Evolutionary conservation across 2,329 filamentous ascomycete genomes (phyloP), one percentile per base, ranked within the genome.

Genomic region (Calonectria pseudoreteaudii): DNA sequence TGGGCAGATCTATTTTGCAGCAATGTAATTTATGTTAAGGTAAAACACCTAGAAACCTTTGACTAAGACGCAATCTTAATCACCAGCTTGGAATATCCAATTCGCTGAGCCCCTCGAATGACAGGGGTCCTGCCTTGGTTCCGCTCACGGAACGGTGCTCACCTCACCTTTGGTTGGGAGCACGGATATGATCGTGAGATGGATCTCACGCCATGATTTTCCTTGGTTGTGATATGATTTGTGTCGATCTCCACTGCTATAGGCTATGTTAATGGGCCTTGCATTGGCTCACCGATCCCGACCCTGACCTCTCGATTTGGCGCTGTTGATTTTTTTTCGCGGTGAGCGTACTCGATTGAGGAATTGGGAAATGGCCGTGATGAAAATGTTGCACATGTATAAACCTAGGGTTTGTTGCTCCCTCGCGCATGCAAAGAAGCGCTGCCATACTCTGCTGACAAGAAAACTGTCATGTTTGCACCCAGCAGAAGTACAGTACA

Each of bases 141-240:
- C 58, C 20, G 38, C 64, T 47, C 23, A 44, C 41, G 16, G 30
- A 60, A 47, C 53, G 34, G 26, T 14, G 26, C 10, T 26, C 20
- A n/a, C 14, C 20, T 28, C 31, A 50, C n/a, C 34, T 71, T 28
- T 66, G 13, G 28, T 23, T 36, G 26, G 44, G 5, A n/a, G n/a
- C n/a, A 52, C 20, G 47, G 18, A 53, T 47, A 38, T 53, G 9
- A 53, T 20, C 7, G 38, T 30, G 60, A 34, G 26, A 31, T 50
- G 70, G 26, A n/a, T 41, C 66, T 69, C 66, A 69, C 49, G 50
- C 60, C 41, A 66, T 72, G 66, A n/a, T 44, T 20, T n/a, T 26
- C 26, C 31, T 41, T 56, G 26, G 7, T 23, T 23, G 26, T 31
- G 28, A 58, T 44, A 28, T 38, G 38, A 47, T 23, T 23, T 47